phyloP scores from a whole-genome alignment of 164 flowering plant species.

The Vitis riparia region DNA sequence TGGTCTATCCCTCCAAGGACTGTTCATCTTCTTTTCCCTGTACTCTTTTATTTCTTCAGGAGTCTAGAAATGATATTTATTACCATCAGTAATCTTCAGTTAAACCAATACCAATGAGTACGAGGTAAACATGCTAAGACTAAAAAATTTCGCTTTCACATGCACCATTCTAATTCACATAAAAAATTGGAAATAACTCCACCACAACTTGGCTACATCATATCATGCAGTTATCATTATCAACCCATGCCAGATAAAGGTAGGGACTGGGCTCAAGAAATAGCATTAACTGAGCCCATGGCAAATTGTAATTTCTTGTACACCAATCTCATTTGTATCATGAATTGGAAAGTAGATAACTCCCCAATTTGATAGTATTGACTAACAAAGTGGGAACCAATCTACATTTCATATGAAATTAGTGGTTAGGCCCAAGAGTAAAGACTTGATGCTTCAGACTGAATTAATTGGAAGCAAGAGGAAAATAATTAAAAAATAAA shows the following conservation, averaged over 20 bases:
- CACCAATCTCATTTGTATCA: not conserved
- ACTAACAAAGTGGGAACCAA: not conserved
- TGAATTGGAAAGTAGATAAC: not conserved
- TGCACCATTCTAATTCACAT: too few species aligned
- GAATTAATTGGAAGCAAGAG: not conserved
- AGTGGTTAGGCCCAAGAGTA: not conserved
- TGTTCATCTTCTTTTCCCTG: constrained; percentile 90
- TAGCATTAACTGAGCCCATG: too few species aligned
- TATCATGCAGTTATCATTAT: too few species aligned
- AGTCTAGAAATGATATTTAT: constrained; percentile 36
- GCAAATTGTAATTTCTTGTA: not conserved
- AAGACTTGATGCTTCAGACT: not conserved
- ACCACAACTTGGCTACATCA: too few species aligned
- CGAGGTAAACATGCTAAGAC: too few species aligned
- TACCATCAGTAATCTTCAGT: too few species aligned
- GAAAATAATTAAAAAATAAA: not conserved
- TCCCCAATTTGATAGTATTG: not conserved
- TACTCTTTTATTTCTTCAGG: constrained; percentile 92
- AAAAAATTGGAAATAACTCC: too few species aligned
- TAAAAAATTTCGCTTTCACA: too few species aligned
- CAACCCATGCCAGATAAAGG: too few species aligned
- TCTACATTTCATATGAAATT: not conserved
- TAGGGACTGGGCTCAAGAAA: not conserved
- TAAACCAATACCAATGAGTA: too few species aligned
- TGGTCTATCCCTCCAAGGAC: constrained; percentile 99